Conservation (phyloP, 2,329 filamentous ascomycete genomes). For the Cadophora luteo-olivacea region DNA sequence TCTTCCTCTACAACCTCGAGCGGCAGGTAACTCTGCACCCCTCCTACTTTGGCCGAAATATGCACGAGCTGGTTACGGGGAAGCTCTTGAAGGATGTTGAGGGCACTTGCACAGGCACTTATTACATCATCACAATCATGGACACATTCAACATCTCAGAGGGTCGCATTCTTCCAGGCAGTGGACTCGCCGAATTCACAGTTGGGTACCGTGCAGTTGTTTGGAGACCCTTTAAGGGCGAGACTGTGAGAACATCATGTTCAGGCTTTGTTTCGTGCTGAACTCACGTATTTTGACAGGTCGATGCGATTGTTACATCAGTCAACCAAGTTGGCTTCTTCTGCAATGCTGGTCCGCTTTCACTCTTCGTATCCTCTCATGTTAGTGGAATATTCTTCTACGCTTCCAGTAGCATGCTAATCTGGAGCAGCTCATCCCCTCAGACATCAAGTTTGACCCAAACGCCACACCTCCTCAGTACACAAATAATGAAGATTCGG, state of each 20-base stretch:
- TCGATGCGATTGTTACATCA: slow-evolving; percentile 91
- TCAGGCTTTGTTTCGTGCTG: slow-evolving; percentile 1
- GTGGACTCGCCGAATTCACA: slow-evolving; percentile 91
- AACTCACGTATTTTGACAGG: slow-evolving; percentile 56
- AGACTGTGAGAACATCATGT: slow-evolving; percentile 73
- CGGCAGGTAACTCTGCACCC: slow-evolving; percentile 94
- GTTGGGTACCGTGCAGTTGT: slow-evolving; percentile 95
- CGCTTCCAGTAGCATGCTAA: slow-evolving; percentile 15
- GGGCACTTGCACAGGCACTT: slow-evolving; percentile 92
- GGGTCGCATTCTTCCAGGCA: slow-evolving; percentile 89
- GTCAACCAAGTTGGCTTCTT: slow-evolving; percentile 95
- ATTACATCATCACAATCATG: slow-evolving; percentile 98
- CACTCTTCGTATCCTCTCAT: slow-evolving; percentile 72
- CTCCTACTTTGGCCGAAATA: slow-evolving; percentile 94
- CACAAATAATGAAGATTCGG: slow-evolving; percentile 91
- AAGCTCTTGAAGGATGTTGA: slow-evolving; percentile 93
- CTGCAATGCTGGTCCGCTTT: slow-evolving; percentile 78
- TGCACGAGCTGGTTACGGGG: slow-evolving; percentile 88
- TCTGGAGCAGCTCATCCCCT: slow-evolving; percentile 78
- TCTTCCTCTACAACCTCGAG: slow-evolving; percentile 97
- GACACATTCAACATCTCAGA: slow-evolving; percentile 95
- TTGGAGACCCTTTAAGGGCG: slow-evolving; percentile 97
- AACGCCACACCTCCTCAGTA: slow-evolving; percentile 97
- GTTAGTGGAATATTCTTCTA: slow-evolving; percentile 31
- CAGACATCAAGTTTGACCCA: slow-evolving; percentile 91